phyloP scores from a whole-genome alignment of 306 rosid species.

The Hippophae tibetana region DNA sequence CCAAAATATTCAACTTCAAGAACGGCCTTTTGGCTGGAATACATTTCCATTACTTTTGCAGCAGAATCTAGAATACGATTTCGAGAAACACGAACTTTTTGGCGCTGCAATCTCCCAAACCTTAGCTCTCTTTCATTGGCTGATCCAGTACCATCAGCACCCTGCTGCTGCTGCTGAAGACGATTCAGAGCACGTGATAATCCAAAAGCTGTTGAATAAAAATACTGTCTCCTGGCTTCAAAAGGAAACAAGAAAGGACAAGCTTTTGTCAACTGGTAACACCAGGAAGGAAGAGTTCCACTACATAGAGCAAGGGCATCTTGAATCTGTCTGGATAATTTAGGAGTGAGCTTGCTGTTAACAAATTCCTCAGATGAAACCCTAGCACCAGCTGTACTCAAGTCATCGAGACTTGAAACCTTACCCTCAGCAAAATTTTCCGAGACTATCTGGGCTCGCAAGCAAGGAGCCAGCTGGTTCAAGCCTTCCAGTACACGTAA shows the following conservation, averaged over 20 bases:
- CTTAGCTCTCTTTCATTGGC: slow-evolving; percentile 83
- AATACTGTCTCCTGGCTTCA: slow-evolving; percentile 90
- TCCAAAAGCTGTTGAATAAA: slow-evolving; percentile 96
- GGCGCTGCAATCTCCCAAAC: slow-evolving; percentile 97
- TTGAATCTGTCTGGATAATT: slow-evolving; percentile 92
- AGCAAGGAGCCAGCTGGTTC: slow-evolving; percentile 92
- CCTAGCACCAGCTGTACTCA: slow-evolving; percentile 45
- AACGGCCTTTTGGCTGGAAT: slow-evolving; percentile 96
- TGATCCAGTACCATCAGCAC: slow-evolving; percentile 92
- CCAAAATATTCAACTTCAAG: slow-evolving; percentile 99
- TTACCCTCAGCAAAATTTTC: slow-evolving; percentile 75
- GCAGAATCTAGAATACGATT: slow-evolving; percentile 97
- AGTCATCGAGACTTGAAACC: slow-evolving; percentile 46
- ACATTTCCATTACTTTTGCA: slow-evolving; percentile 99
- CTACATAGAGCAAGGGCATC: slow-evolving; percentile 99
- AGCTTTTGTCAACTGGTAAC: slow-evolving; percentile 95
- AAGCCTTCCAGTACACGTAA: slow-evolving; percentile 89
- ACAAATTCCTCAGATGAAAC: slow-evolving; percentile 71
- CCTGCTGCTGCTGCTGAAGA: slow-evolving; percentile 72
- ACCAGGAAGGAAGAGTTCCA: slow-evolving; percentile 98
- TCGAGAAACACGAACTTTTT: slow-evolving; percentile 93
- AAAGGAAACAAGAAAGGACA: slow-evolving; percentile 97
- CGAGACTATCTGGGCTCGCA: slow-evolving; percentile 59
- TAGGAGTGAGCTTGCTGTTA: slow-evolving; percentile 94
- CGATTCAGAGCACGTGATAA: slow-evolving; percentile 90